Percentiles rank a stretch among this genome's conserved stretches.
These are phyloP conservation scores for Gigaspora rosea DNA, from an alignment of 192 early-diverging fungal species.

Conservation along the genomic window DNA sequence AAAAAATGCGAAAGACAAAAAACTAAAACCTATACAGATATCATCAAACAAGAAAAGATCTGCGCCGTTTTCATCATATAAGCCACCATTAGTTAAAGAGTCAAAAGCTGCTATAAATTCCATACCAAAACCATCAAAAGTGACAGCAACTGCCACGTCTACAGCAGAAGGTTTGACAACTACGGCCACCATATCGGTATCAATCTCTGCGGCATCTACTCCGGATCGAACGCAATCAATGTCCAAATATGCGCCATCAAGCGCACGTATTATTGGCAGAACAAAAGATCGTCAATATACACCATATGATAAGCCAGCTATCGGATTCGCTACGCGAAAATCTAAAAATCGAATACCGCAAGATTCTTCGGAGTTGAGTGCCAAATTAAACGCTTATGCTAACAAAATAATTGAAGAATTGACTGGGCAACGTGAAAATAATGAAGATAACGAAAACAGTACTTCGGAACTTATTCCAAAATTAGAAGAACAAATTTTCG, in stretches of 20 bases:
- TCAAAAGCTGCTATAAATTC: background rate
- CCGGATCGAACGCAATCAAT: background rate
- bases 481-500: background rate
- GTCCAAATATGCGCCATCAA: background rate
- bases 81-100: background rate
- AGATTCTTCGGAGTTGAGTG: background rate
- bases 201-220: slow-evolving; percentile 2
- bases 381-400: slow-evolving; percentile 1
- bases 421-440: background rate
- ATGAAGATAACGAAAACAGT: background rate
- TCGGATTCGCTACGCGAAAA: background rate
- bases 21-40: background rate
- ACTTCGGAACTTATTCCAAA: background rate
- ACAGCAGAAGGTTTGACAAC: background rate
- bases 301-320: slow-evolving; percentile 4
- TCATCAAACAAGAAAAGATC: slow-evolving; percentile 1
- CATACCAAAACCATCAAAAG: slow-evolving; percentile 2
- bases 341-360: background rate
- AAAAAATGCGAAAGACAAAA: background rate
- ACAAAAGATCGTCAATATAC: slow-evolving; percentile 3
- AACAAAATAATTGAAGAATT: slow-evolving; percentile 11
- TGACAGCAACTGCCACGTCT: slow-evolving; percentile 3
- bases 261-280: background rate
- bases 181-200: background rate
- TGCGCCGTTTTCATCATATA: background rate